Base-by-base conservation (phyloP, 805 yeast species). In the Alloascoidea africana region DNA sequence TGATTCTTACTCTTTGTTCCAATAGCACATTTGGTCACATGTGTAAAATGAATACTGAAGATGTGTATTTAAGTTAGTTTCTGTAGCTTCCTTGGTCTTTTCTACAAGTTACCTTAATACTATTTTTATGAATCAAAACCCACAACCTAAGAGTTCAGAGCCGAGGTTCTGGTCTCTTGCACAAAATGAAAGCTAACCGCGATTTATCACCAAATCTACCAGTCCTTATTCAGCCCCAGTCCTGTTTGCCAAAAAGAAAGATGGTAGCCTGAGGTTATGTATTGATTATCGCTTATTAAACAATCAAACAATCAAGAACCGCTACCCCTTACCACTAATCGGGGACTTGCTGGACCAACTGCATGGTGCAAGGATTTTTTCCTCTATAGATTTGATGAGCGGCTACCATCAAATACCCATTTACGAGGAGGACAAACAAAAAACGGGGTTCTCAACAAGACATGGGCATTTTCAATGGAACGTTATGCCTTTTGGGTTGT, bases 401-500 rank as follows among this genome's bases (percentile, higher is more conserved):
- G 51, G 48, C 0, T 47, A 45, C 34, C 43, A 38, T 23, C 51
- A 47, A 23, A 42, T 47, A n/a, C n/a, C 42, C 14, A 32, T 49
- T 5, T 34, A 27, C 3, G 36, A 27, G 14, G 15, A 30, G 4
- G 39, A 40, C 37, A 27, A 14, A 2, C 33, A 33, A 14, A 46
- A 50, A 18, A 51, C 53, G 5, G 49, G 54, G 14, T 52, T 53
- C 32, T 17, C 17, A 4, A 43, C 52, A 0, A 39, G 18, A 2
- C 4, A 15, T 5, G 58, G 54, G 6, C 40, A 40, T 4, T 50
- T 36, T 36, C 44, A 52, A 33, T 53, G 43, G 40, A 36, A 18
- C 1, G 54, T 47, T 4, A 48, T 52, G 52, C 56, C 53, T 1
- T 50, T 52, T 37, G 57, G 56, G 1, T 36, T 48, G 33, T 19